phyloP scores from a whole-genome alignment of 2,329 filamentous ascomycete genomes.

The Arthrobotrys musiformis region DNA sequence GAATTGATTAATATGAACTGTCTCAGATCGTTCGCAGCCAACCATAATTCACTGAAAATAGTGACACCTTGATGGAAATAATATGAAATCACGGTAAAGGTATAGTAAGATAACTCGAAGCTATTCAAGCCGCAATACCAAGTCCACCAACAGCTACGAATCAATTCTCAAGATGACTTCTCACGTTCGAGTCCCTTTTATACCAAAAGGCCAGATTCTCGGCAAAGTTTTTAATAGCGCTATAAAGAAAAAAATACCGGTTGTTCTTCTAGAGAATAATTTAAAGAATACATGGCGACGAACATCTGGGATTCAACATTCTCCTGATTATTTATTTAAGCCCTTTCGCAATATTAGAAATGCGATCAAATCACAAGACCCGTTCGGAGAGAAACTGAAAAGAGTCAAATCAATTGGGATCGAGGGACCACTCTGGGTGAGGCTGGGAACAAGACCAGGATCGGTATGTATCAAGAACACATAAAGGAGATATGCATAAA shows the following conservation, averaged over 20 bases:
- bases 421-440: too few relatives aligned
- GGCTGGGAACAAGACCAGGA: too few relatives aligned
- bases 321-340: slow-evolving; percentile 34
- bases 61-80: slow-evolving; percentile 37
- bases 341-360: slow-evolving; percentile 20
- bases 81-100: slow-evolving; percentile 33
- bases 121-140: slow-evolving; percentile 36
- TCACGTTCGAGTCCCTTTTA: slow-evolving; percentile 22
- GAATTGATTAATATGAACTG: slow-evolving; percentile 29
- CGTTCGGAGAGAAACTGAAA: slow-evolving; percentile 39
- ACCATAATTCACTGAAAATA: slow-evolving; percentile 39
- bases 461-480: slow-evolving; percentile 30
- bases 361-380: slow-evolving; percentile 26
- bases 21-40: slow-evolving; percentile 35
- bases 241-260: slow-evolving; percentile 28
- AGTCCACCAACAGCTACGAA: slow-evolving; percentile 40
- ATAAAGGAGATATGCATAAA: slow-evolving; percentile 24
- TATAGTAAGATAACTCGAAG: slow-evolving; percentile 38
- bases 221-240: slow-evolving; percentile 37
- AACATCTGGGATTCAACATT: slow-evolving; percentile 33
- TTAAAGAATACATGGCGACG: slow-evolving; percentile 31
- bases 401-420: slow-evolving; percentile 31
- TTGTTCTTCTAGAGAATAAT: slow-evolving; percentile 27
- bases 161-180: slow-evolving; percentile 37
- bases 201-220: slow-evolving; percentile 31